Evolutionary conservation across 441 rosid species (phyloP), one percentile per base, ranked within the genome.

Genomic region (Theobroma grandiflorum): DNA sequence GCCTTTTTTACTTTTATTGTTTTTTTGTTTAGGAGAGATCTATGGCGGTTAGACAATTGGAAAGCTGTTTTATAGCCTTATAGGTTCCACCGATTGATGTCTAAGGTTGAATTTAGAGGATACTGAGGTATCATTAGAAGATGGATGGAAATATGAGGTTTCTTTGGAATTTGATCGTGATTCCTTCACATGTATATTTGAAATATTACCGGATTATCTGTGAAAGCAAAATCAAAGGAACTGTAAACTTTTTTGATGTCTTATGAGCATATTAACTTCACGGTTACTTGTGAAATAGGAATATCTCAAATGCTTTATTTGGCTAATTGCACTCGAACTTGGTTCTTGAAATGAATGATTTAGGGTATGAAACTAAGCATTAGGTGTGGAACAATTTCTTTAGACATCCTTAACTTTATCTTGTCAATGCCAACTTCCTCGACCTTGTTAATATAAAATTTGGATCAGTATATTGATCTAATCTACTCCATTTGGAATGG

Each of bases 21-120:
- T 3, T 20, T 20, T 38, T 61, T 50, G 37, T 72, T 33, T 47
- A 8, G 47, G 22, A 18, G 58, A 70, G 70, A 79, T 75, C 42
- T 78, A 16, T 18, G 68, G 53, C 22, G 72, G 40, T 73, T 52
- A 58, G 45, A 53, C 42, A 37, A 73, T 53, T 52, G 26, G 43
- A 37, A 59, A 72, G 35, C 43, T 45, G 18, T 37, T n/a, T 59
- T 20, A 52, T 40, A 61, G n/a, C 11, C 20, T 63, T 61, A 16
- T 55, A 22, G 42, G 45, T 61, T 53, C 63, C 55, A 42, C 6
- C 18, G 4, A 55, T 57, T 61, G 64, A 18, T 59, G 61, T 35
- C 18, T 31, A 66, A 63, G 59, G 59, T 78, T 57, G 71, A 81
- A 12, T 64, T 81, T 26, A 53, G 12, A 31, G 73, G 61, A 77